Evolutionary conservation across 75 land plant species (phyloP), one percentile per base, ranked within the genome.

Genomic region (Ceratopteris richardii): DNA sequence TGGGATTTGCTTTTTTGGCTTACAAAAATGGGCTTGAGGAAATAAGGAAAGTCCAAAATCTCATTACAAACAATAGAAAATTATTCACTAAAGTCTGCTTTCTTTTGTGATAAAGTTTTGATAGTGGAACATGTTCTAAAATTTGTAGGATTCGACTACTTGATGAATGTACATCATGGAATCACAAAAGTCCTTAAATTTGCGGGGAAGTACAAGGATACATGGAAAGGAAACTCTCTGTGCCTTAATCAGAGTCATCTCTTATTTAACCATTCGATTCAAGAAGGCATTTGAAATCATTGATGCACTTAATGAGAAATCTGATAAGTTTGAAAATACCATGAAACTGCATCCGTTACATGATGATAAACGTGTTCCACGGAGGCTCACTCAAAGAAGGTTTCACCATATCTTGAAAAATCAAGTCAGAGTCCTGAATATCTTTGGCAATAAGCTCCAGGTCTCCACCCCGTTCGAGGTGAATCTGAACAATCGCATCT

Each of bases 321-420:
- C n/a, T n/a, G n/a, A n/a, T n/a, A n/a, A n/a, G n/a, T n/a, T n/a
- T n/a, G n/a, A n/a, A n/a, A n/a, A n/a, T n/a, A n/a, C n/a, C n/a
- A n/a, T n/a, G n/a, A n/a, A n/a, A n/a, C n/a, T n/a, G n/a, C n/a
- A n/a, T n/a, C n/a, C n/a, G n/a, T n/a, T n/a, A n/a, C n/a, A n/a
- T n/a, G n/a, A n/a, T n/a, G n/a, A n/a, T n/a, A n/a, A n/a, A n/a
- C n/a, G n/a, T n/a, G n/a, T n/a, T n/a, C n/a, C n/a, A n/a, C n/a
- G n/a, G n/a, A n/a, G n/a, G n/a, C n/a, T n/a, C n/a, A n/a, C 95
- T 91, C 97, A 60, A 91, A 91, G 52, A 91, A 91, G 62, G 97
- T 91, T 66, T 91, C 97, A 58, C 97, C 97, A 77, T 91, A 91
- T 76, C 97, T 70, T 58, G 97, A 88, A 74, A 91, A 91, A 70